Percentiles rank a stretch among this genome's conserved stretches.
These are phyloP conservation scores for Gossypium trilobum DNA, from an alignment of 441 rosid species.

Conservation along the genomic window DNA sequence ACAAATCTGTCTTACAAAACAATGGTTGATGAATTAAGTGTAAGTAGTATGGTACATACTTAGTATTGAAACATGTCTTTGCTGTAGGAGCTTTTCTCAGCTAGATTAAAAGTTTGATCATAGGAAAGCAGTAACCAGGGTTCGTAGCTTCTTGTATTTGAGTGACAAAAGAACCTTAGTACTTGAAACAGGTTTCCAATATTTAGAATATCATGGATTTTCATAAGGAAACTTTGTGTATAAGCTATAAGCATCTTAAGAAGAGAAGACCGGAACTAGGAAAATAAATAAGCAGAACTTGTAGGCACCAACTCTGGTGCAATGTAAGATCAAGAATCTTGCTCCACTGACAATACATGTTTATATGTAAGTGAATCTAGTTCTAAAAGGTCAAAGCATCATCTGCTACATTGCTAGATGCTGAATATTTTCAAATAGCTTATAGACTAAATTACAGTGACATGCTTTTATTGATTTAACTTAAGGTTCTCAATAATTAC, in stretches of 20 bases:
- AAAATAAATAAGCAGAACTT: not conserved
- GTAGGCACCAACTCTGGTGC: not conserved
- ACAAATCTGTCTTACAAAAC: constrained; percentile 54
- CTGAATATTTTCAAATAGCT: not conserved
- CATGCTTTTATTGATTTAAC: not conserved
- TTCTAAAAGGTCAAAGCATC: not conserved
- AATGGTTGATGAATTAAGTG: not conserved
- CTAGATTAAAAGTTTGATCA: not conserved
- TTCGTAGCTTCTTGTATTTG: not conserved
- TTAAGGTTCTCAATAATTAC: not conserved
- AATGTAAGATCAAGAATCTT: not conserved
- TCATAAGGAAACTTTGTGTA: not conserved
- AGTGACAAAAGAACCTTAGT: not conserved
- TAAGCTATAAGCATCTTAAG: not conserved
- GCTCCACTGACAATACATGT: not conserved
- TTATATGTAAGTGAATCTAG: not conserved
- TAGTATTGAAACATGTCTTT: not conserved
- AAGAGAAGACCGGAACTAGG: not conserved
- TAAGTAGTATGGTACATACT: not conserved
- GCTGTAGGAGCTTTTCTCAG: not conserved
- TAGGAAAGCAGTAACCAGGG: not conserved
- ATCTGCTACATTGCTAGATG: not conserved
- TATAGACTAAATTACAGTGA: not conserved
- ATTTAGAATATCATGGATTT: not conserved
- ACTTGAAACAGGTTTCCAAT: not conserved